These are phyloP conservation scores for Lentithecium fluviatile DNA, from an alignment of 495 filamentous ascomycete species.

Conservation along the genomic window DNA sequence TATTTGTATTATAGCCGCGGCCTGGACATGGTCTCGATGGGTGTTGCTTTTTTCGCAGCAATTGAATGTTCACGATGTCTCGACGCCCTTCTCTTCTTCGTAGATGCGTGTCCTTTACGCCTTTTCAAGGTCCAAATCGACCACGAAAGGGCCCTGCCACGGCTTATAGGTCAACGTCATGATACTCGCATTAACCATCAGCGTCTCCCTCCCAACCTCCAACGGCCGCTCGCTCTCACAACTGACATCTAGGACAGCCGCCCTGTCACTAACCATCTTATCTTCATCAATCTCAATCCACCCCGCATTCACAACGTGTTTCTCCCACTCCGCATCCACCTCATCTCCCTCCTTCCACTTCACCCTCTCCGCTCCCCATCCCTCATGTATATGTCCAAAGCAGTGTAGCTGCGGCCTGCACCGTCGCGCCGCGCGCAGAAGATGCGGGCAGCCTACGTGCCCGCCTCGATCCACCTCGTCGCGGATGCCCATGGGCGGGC, in stretches of 20 bases:
- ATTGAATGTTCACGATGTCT: too few relatives aligned
- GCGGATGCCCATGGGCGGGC: conserved; percentile 61
- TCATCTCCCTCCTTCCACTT: conserved; percentile 47
- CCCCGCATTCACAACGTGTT: conserved; percentile 39
- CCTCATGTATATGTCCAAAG: conserved; percentile 76
- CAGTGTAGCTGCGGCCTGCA: conserved; percentile 61
- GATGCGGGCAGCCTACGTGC: conserved; percentile 55
- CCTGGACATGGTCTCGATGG: too few relatives aligned
- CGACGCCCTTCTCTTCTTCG: too few relatives aligned
- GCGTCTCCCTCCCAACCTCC: conserved; percentile 55
- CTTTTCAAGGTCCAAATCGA: conserved; percentile 59
- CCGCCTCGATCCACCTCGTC: conserved; percentile 47
- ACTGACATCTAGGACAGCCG: conserved; percentile 50
- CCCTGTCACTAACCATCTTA: conserved; percentile 46
- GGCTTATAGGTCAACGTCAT: conserved; percentile 52
- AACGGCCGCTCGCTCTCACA: conserved; percentile 40
- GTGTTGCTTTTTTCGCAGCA: too few relatives aligned
- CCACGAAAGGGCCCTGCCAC: conserved; percentile 59
- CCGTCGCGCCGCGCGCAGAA: conserved; percentile 57
- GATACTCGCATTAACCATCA: conserved; percentile 73
- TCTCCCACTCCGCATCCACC: conserved; percentile 18
- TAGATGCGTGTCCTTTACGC: background rate
- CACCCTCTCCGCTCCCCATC: conserved; percentile 64
- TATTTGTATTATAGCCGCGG: too few relatives aligned
- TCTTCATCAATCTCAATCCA: conserved; percentile 45